phyloP scores from a whole-genome alignment of 2,329 filamentous ascomycete genomes.

The Zymoseptoria ardabiliae region DNA sequence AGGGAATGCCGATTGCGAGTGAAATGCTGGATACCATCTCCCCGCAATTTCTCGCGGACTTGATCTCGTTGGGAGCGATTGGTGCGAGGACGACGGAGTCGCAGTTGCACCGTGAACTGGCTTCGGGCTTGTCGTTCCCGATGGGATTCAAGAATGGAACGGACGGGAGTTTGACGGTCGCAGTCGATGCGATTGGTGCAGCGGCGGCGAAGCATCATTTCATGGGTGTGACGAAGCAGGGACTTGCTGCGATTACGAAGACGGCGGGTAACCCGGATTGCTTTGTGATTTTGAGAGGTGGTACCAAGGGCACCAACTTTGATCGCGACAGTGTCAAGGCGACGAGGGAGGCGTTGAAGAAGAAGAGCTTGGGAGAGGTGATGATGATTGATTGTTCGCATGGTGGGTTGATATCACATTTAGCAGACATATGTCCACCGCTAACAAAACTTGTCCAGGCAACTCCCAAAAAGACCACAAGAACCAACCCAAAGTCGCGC shows the following conservation, averaged over 20 bases:
- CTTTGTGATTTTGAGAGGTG: constrained; percentile 91
- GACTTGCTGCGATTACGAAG: constrained; percentile 86
- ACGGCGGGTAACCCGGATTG: constrained; percentile 94
- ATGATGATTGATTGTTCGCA: constrained; percentile 99
- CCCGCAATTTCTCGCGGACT: constrained; percentile 92
- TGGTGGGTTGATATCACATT: constrained; percentile 46
- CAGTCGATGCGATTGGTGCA: constrained; percentile 85
- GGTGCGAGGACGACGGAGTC: constrained; percentile 94
- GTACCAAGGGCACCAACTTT: constrained; percentile 87
- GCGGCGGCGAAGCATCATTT: constrained; percentile 87
- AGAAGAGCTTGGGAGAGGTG: constrained; percentile 78
- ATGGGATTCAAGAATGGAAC: constrained; percentile 99
- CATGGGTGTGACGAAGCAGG: constrained; percentile 97
- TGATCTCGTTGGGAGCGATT: constrained; percentile 91
- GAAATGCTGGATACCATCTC: constrained; percentile 99
- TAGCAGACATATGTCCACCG: neutral
- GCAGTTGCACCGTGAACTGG: constrained; percentile 91
- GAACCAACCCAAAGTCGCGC: constrained; percentile 92
- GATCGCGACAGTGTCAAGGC: constrained; percentile 75
- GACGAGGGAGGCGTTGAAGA: constrained; percentile 68
- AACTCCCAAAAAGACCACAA: constrained; percentile 97
- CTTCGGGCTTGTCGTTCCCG: constrained; percentile 90
- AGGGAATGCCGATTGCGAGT: constrained; percentile 88
- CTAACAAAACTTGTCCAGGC: constrained; percentile 44
- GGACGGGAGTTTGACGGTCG: constrained; percentile 81